Evolutionary conservation across 768 basidiomycete species (phyloP).

Genomic region (Mycena alexandri): DNA sequence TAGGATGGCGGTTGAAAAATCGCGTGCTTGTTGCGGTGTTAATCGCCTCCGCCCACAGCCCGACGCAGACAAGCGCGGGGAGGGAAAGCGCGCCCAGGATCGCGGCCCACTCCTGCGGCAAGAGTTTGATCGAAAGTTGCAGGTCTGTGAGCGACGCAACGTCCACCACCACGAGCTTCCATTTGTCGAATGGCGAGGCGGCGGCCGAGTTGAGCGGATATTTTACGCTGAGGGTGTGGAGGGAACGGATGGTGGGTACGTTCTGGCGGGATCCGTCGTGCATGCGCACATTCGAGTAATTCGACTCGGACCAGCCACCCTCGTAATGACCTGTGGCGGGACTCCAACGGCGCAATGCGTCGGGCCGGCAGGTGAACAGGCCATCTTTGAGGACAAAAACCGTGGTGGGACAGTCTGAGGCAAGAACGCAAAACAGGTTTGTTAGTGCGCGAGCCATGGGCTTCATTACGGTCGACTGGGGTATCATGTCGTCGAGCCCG

Average conservation of each 20-base stretch:
- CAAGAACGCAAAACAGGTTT: neutral
- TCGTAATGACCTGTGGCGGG: slow-evolving; percentile 20
- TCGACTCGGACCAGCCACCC: slow-evolving; percentile 12
- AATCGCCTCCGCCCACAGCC: slow-evolving; percentile 25
- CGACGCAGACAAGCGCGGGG: slow-evolving; percentile 21
- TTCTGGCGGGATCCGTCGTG: slow-evolving; percentile 27
- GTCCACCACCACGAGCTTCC: slow-evolving; percentile 28
- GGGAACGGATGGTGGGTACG: slow-evolving; percentile 19
- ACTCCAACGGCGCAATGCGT: slow-evolving; percentile 25
- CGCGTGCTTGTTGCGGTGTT: slow-evolving; percentile 13
- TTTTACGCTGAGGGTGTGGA: slow-evolving; percentile 9
- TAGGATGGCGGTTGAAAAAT: slow-evolving; percentile 27
- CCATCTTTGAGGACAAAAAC: slow-evolving; percentile 23
- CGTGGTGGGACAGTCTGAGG: slow-evolving; percentile 9
- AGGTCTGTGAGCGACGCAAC: slow-evolving; percentile 15
- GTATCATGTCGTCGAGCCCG: slow-evolving; percentile 13
- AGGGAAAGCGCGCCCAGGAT: slow-evolving; percentile 25
- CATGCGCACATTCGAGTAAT: slow-evolving; percentile 17
- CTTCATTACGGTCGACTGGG: neutral
- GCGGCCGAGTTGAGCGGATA: slow-evolving; percentile 7
- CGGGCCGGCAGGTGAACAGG: slow-evolving; percentile 29
- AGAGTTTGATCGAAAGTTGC: slow-evolving; percentile 23
- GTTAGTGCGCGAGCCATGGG: slow-evolving; percentile 1
- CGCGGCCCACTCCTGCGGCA: slow-evolving; percentile 23
- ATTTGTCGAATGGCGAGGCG: slow-evolving; percentile 9